phyloP scores from a whole-genome alignment of 2,329 filamentous ascomycete genomes.

The Onygenales sp. region DNA sequence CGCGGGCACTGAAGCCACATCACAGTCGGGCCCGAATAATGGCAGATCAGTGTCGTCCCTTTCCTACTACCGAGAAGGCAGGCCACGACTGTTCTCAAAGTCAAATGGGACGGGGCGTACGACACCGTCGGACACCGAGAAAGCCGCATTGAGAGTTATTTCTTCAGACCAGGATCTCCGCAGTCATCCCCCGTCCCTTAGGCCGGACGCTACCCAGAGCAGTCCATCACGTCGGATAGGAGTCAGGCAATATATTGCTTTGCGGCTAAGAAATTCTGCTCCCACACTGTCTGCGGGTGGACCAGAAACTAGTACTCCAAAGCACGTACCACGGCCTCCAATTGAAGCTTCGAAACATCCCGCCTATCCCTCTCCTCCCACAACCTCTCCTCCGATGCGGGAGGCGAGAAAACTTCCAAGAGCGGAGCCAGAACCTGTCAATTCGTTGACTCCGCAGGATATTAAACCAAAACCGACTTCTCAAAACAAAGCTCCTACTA shows the following conservation, averaged over 20 bases:
- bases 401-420: neutral
- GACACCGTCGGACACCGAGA: neutral
- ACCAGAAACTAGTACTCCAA: neutral
- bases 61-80: neutral
- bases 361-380: neutral
- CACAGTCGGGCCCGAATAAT: conserved; percentile 5
- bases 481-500: neutral
- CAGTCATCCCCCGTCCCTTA: neutral
- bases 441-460: neutral
- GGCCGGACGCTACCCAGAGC: neutral
- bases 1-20: conserved; percentile 12
- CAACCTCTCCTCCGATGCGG: neutral
- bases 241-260: neutral
- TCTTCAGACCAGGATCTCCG: conserved; percentile 17
- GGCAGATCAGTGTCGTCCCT: neutral
- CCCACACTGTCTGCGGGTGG: conserved; percentile 1
- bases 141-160: conserved; percentile 6
- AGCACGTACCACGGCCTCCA: neutral
- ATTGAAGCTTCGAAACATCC: neutral
- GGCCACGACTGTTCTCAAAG: conserved; percentile 7
- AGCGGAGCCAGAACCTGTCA: neutral
- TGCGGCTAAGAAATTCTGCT: conserved; percentile 5
- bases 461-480: neutral
- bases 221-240: conserved; percentile 1
- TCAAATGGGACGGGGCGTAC: neutral